A percentile compares a stretch with the other conserved stretches of the same genome.
Evolutionary conservation across 2,329 filamentous ascomycete species (phyloP).

Genomic region (Neophaeococcomyces aloes): DNA sequence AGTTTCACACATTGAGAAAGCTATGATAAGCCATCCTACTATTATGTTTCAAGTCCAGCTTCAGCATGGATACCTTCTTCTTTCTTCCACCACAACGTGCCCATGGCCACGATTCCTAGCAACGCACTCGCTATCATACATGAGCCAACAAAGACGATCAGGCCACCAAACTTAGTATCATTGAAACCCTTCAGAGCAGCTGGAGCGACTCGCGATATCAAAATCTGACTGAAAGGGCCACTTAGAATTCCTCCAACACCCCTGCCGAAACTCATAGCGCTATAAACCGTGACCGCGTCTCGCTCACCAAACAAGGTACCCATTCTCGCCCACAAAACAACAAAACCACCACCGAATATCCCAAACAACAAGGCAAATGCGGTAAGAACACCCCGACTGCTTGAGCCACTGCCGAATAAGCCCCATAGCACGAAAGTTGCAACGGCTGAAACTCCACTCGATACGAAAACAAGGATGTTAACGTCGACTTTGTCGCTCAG

Average conservation of each 20-base stretch:
- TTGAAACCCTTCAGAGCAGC: background rate
- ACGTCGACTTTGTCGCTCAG: slow-evolving; percentile 34
- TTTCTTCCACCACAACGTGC: background rate
- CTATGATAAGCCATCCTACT: too few species aligned
- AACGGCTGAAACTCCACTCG: slow-evolving; percentile 31
- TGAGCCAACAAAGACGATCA: slow-evolving; percentile 10
- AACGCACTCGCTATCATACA: slow-evolving; percentile 12
- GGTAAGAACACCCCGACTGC: slow-evolving; percentile 30
- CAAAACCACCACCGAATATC: slow-evolving; percentile 34
- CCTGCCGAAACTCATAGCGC: slow-evolving; percentile 38
- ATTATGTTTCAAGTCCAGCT: too few species aligned
- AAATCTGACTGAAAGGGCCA: slow-evolving; percentile 41
- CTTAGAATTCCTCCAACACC: slow-evolving; percentile 42
- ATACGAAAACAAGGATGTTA: slow-evolving; percentile 34
- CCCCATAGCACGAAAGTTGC: slow-evolving; percentile 41
- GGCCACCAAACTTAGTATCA: background rate
- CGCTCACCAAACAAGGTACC: slow-evolving; percentile 31
- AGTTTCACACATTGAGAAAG: too few species aligned
- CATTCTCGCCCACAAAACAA: slow-evolving; percentile 36
- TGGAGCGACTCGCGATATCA: background rate
- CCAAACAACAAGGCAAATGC: slow-evolving; percentile 35
- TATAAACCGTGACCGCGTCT: slow-evolving; percentile 41
- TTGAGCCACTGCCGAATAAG: slow-evolving; percentile 23
- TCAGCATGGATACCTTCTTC: too few species aligned
- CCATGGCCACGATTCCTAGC: slow-evolving; percentile 3